phyloP scores from a whole-genome alignment of 805 yeast genomes.

The Ogataea polymorpha region DNA sequence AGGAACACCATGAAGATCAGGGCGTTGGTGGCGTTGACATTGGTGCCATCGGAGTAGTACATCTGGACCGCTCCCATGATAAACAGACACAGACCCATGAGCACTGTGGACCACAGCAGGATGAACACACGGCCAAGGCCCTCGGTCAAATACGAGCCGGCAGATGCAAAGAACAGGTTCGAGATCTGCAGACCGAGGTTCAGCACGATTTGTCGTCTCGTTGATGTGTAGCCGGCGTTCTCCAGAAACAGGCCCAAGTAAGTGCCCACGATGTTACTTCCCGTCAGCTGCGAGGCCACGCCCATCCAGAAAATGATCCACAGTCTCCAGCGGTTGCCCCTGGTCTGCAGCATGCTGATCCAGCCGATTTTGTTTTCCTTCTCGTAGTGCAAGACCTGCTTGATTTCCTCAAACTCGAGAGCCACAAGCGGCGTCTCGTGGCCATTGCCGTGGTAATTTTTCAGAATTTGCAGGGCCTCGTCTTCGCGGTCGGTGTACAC shows the following conservation, averaged over 20 bases:
- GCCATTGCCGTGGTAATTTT: conserved; percentile 25
- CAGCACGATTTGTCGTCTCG: conserved; percentile 26
- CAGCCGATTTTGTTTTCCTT: conserved; percentile 23
- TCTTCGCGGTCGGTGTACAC: conserved; percentile 25
- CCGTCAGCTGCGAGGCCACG: conserved; percentile 28
- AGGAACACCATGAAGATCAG: conserved; percentile 25
- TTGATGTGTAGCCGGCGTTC: conserved; percentile 25
- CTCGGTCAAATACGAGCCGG: conserved; percentile 26
- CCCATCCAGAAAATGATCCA: conserved; percentile 30
- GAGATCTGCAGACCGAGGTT: conserved; percentile 25
- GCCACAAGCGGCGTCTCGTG: conserved; percentile 18
- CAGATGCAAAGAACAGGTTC: conserved; percentile 24
- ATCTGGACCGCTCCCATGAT: conserved; percentile 26
- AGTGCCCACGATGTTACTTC: conserved; percentile 26
- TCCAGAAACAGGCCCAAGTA: conserved; percentile 36
- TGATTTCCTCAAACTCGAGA: conserved; percentile 26
- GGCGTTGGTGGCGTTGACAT: conserved; percentile 23
- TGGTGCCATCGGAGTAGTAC: conserved; percentile 21
- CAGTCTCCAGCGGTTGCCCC: conserved; percentile 25
- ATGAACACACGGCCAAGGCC: conserved; percentile 25
- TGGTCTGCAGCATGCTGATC: conserved; percentile 22
- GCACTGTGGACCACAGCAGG: conserved; percentile 21
- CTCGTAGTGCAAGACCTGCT: conserved; percentile 21
- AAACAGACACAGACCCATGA: conserved; percentile 28
- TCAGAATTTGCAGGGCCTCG: conserved; percentile 28